Conservation (phyloP, 1,284 basidiomycete genomes). For the Apiotrichum sp. region DNA sequence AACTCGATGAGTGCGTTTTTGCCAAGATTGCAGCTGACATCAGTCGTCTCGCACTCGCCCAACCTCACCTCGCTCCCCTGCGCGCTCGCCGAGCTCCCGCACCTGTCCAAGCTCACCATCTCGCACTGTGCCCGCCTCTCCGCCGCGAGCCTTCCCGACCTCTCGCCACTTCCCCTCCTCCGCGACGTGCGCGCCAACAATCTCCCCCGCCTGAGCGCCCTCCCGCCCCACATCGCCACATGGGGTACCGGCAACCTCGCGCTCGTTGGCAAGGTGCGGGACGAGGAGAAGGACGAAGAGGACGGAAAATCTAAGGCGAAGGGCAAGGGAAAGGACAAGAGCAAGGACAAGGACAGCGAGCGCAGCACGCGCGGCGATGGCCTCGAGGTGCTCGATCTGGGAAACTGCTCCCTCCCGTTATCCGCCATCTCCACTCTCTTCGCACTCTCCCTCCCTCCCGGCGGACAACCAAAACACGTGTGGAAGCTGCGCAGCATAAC, state of each 20-base stretch:
- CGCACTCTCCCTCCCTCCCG: slow-evolving; percentile 10
- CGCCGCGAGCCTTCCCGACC: slow-evolving; percentile 29
- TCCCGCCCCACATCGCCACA: slow-evolving; percentile 27
- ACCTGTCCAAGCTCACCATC: slow-evolving; percentile 42
- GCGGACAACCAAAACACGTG: slow-evolving; percentile 1
- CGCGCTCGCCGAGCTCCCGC: slow-evolving; percentile 19
- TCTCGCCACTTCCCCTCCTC: slow-evolving; percentile 37
- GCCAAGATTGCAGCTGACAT: neutral
- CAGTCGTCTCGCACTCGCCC: slow-evolving; percentile 43
- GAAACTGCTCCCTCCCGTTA: slow-evolving; percentile 38
- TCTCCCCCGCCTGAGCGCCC: slow-evolving; percentile 29
- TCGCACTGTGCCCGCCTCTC: slow-evolving; percentile 39
- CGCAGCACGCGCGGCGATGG: slow-evolving; percentile 26
- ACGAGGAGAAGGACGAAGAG: too few species aligned
- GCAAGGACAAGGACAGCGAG: neutral
- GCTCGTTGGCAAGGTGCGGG: slow-evolving; percentile 12
- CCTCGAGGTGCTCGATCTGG: slow-evolving; percentile 40
- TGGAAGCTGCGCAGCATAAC: slow-evolving; percentile 35
- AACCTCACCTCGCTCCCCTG: slow-evolving; percentile 28
- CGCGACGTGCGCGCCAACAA: slow-evolving; percentile 44
- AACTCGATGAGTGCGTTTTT: slow-evolving; percentile 39
- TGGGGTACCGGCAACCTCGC: slow-evolving; percentile 41
- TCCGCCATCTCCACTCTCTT: slow-evolving; percentile 20
- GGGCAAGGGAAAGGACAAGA: too few species aligned
- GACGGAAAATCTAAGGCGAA: too few species aligned